Evolutionary conservation across 1,139 yeast species (phyloP), one percentile per base, ranked within the genome.

Genomic region (Barnettozyma hawaiiensis): DNA sequence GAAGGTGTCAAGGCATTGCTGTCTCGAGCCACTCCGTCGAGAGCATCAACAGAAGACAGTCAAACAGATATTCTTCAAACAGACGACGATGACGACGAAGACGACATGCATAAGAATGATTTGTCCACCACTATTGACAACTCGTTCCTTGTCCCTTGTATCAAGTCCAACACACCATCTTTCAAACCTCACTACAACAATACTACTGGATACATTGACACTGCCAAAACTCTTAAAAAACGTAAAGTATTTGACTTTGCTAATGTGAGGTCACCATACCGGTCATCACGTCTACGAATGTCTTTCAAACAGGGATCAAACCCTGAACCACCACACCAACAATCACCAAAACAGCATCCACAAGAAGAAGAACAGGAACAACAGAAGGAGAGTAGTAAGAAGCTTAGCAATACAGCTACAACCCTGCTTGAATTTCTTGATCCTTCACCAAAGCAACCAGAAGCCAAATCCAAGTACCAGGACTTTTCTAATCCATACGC

Each of bases 1-100:
- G 95, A 83, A 57, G 96, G 96, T 5, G 95, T 89, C 0, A 63
- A 85, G 56, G 76, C 95, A 2, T 55, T 81, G 21, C 69, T 71
- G 59, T 75, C 60, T 47, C 67, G 65, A 43, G 63, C 70, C 5
- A 29, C 22, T 16, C 20, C 39, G 6, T 28, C 41, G 11, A 19
- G 31, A n/a, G 29, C 37, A 4, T 16, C 36, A 12, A 35, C 31
- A 2, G 39, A 39, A 7, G 36, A 24, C 10, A 15, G 16, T 7
- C 21, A 14, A 12, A 18, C 37, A 7, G 37, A 23, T 15, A 23
- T 15, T 32, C 38, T 28, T 8, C 37, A 35, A 20, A 40, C 40
- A 4, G 28, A 31, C 18, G 34, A 37, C 12, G 34, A 37, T 11
- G 45, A 42, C 23, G 28, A 31, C 18, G 34, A 37, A 9, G 34